These are phyloP conservation scores for Suhomyces prunicola DNA, from an alignment of 805 yeast species.

Conservation along the genomic window DNA sequence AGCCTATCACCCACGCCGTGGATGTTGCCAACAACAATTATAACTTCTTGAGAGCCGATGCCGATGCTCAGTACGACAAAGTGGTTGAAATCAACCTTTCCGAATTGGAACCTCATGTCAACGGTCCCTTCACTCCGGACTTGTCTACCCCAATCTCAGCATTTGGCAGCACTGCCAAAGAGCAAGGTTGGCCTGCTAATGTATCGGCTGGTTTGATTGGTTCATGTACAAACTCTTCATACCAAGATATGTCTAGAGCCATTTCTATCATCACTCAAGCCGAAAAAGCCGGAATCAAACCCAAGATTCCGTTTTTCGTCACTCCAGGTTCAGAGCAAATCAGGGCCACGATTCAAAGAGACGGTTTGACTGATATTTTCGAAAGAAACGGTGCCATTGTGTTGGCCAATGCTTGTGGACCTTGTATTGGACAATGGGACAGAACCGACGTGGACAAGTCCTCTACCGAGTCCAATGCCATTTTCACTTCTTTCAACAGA, in stretches of 20 bases:
- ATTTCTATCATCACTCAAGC: conserved; percentile 92
- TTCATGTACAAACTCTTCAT: conserved; percentile 97
- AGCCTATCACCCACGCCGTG: conserved; percentile 81
- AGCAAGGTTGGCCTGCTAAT: conserved; percentile 88
- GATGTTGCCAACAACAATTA: conserved; percentile 55
- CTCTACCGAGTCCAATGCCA: conserved; percentile 73
- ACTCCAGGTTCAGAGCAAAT: conserved; percentile 99
- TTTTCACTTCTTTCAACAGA: conserved; percentile 96
- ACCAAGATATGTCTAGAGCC: conserved; percentile 97
- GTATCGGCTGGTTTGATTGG: conserved; percentile 96
- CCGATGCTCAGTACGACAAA: conserved; percentile 92
- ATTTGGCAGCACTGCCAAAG: conserved; percentile 77
- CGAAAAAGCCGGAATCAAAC: conserved; percentile 82
- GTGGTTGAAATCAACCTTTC: conserved; percentile 84
- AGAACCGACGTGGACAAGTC: conserved; percentile 72
- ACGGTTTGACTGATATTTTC: conserved; percentile 86
- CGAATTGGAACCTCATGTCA: conserved; percentile 90
- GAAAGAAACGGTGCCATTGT: conserved; percentile 91
- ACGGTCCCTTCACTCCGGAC: conserved; percentile 99
- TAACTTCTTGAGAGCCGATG: conserved; percentile 77
- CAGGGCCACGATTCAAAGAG: conserved; percentile 96
- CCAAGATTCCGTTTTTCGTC: conserved; percentile 86
- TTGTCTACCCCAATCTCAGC: conserved; percentile 91
- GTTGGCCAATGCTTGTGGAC: conserved; percentile 97
- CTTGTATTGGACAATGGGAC: conserved; percentile 99